Base-by-base conservation (phyloP, 1,139 yeast species). In the Yamadazyma trypodendri region DNA sequence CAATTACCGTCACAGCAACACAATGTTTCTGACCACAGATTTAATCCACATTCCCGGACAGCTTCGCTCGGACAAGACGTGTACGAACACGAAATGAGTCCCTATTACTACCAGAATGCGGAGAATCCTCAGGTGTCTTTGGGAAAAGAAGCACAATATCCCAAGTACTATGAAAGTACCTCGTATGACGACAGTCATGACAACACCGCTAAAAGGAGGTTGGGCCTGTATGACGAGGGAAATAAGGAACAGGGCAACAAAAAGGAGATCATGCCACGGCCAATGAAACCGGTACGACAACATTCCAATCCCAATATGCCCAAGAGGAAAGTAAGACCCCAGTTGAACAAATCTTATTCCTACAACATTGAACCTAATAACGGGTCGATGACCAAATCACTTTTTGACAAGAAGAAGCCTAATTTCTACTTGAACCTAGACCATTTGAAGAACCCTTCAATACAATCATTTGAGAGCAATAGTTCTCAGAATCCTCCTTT, bases 221-320 rank as follows among this genome's bases (percentile, higher is more conserved):
- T 38, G 6, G 25, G 20, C 9, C 21, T 14, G 14, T 25, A 35
- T 6, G 37, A 28, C 8, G 21, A 11, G 3, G 30, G 21, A 12
- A 16, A 17, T 28, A 10, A n/a, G 27, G 6, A 32, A 6, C 14
- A 24, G 16, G 34, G 31, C n/a, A 22, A 20, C 12, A 36, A 36
- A 22, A 38, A 41, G 18, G 40, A 41, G 20, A 12, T 12, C n/a
- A 15, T 29, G 28, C 5, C 28, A 10, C 28, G 50, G 22, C 51
- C 50, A 7, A 27, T 33, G 11, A 45, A 44, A 27, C 51, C 52
- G 2, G 31, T 48, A 35, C 47, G 52, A 20, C 52, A 49, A 37
- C 42, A 33, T 23, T 42, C 46, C 18, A 46, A 43, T 35, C 50
- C 52, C 5, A 38, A 33, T 20, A 30, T 49, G 3, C 25, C 31